Evolutionary conservation across 2,329 filamentous ascomycete genomes (phyloP), one percentile per base, ranked within the genome.

Genomic region (Gyromitra esculenta): DNA sequence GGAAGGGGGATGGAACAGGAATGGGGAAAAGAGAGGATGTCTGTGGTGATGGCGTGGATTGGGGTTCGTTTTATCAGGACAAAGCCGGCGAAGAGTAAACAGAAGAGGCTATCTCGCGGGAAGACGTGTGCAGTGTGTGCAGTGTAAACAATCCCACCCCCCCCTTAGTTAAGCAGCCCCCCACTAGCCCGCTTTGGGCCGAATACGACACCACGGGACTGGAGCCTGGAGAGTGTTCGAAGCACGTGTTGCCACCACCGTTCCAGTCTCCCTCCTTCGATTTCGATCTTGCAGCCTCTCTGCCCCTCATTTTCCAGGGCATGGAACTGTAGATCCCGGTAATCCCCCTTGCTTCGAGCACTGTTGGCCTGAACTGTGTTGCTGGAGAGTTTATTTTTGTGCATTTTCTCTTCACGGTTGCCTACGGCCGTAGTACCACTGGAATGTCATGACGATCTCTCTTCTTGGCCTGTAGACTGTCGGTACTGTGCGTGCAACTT

Each of bases 81-180:
- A 45, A 56, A 8, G 11, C 11, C 31, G 37, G 25, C 25, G 25
- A 3, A 41, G 43, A 18, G 65, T 64, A 75, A 75, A 75, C 66
- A 75, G 41, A 57, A 18, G n/a, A 31, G 37, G 54, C 50, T 3
- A 31, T 21, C 56, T 39, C 41, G 11, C 6, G 18, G 72, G 72
- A 31, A 75, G 48, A 75, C 72, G 72, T 75, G 65, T 75, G 25
- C 25, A 31, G 25, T 31, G 25, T 31, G 25, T 31, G 25, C 25
- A 31, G 25, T 31, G 57, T 71, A 75, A 75, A 75, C 72, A 75
- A 71, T 64, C 35, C 2, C 60, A 31, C 63, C 25, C 7, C 64
- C 59, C 72, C 66, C 60, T 70, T 69, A 71, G 66, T 56, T 65
- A 63, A 64, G 48, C 52, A 71, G 50, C 48, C 37, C 15, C 25